Conservation (phyloP, 2,329 filamentous ascomycete genomes). For the Xylaria hypoxylon region DNA sequence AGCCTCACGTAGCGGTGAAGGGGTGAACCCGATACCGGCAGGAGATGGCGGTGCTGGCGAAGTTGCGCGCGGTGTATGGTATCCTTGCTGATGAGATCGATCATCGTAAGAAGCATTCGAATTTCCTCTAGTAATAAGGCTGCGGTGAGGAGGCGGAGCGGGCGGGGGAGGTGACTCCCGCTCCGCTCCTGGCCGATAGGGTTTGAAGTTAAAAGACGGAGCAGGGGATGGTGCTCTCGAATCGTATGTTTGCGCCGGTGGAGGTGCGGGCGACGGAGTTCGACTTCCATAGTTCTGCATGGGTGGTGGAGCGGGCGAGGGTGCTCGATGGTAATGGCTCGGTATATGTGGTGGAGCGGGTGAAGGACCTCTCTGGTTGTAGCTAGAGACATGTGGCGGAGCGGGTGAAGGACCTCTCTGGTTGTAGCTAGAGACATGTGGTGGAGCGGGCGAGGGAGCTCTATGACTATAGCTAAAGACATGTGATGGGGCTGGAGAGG, state of each 20-base stretch:
- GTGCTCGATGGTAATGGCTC: conserved; percentile 51
- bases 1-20: conserved; percentile 89
- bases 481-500: conserved; percentile 54
- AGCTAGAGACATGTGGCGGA: conserved; percentile 50
- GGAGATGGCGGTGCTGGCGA: conserved; percentile 78
- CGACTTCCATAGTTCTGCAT: conserved; percentile 44
- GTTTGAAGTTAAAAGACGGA: conserved; percentile 55
- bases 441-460: conserved; percentile 52
- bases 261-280: conserved; percentile 56
- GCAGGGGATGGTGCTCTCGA: conserved; percentile 54
- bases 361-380: conserved; percentile 52
- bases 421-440: conserved; percentile 43
- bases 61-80: conserved; percentile 66
- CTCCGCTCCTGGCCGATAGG: conserved; percentile 51
- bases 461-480: conserved; percentile 49
- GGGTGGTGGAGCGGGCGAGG: conserved; percentile 51
- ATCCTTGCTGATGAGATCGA: conserved; percentile 52
- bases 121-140: conserved; percentile 54
- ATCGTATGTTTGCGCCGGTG: conserved; percentile 44
- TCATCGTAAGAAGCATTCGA: conserved; percentile 56
- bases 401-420: conserved; percentile 53
- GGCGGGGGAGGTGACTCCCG: conserved; percentile 78
- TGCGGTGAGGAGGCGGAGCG: conserved; percentile 85
- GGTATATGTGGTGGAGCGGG: conserved; percentile 49
- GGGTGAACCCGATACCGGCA: conserved; percentile 76